Conservation (phyloP, 139 green algal genomes). For the Pleodorina starrii region DNA sequence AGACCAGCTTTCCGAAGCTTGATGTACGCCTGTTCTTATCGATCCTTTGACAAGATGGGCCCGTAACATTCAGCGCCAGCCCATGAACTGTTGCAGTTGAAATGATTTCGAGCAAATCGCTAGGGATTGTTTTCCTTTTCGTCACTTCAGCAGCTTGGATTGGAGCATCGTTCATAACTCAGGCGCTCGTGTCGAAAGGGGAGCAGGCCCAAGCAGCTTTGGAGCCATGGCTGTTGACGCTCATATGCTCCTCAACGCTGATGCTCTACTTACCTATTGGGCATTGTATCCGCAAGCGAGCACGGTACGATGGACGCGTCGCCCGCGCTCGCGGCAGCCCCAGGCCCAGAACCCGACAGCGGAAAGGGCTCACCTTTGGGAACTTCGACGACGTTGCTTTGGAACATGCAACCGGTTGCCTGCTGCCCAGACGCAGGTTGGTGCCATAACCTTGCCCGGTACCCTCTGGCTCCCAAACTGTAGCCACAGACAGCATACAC, state of each 20-base stretch:
- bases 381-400: conserved; percentile 1
- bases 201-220: not conserved
- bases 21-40: no score
- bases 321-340: not conserved
- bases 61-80: not conserved
- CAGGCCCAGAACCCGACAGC: conserved; percentile 3
- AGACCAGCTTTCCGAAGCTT: no score
- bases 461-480: not conserved
- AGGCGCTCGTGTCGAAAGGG: not conserved
- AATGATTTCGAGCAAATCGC: conserved; percentile 6
- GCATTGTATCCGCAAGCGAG: not conserved
- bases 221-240: conserved; percentile 42
- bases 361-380: not conserved
- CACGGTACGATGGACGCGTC: conserved; percentile 10
- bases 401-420: not conserved
- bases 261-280: conserved; percentile 25
- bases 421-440: conserved; percentile 20
- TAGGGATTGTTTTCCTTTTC: conserved; percentile 17
- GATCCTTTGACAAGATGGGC: not conserved
- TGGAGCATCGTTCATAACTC: conserved; percentile 40
- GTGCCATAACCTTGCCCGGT: no score
- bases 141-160: conserved; percentile 37
- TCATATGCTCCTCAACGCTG: conserved; percentile 31
- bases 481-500: no score
- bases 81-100: conserved; percentile 11